Evolutionary conservation across 176 grass and related monocot genomes (phyloP).

Genomic region (Carex myosuroides): DNA sequence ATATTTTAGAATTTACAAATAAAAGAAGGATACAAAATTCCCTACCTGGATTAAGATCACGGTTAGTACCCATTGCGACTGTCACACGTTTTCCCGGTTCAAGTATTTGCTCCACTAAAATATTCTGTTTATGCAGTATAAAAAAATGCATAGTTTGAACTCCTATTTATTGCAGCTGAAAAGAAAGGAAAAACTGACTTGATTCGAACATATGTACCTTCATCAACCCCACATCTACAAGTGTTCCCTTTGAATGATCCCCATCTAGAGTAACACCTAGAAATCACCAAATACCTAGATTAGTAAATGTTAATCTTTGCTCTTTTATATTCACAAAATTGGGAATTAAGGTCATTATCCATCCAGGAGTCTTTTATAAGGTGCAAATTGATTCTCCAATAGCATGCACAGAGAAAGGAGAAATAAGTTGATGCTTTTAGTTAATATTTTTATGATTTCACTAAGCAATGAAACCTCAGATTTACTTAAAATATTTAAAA

Average conservation of each 20-base stretch:
- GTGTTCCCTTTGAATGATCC: constrained; percentile 62
- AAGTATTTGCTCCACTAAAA: constrained; percentile 67
- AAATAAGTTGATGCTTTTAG: not conserved
- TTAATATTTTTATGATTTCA: not conserved
- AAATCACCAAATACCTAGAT: constrained; percentile 7
- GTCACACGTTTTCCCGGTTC: constrained; percentile 83
- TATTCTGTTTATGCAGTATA: constrained; percentile 50
- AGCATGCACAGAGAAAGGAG: not conserved
- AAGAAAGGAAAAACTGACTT: constrained; percentile 10
- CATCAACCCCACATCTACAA: constrained; percentile 89
- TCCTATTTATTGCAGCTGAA: constrained; percentile 16
- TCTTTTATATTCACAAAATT: not conserved
- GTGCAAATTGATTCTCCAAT: not conserved
- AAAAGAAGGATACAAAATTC: constrained; percentile 14
- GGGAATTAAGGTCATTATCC: not conserved
- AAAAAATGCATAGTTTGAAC: not conserved
- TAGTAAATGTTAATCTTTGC: not conserved
- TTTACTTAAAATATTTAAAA: not conserved
- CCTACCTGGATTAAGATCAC: constrained; percentile 66
- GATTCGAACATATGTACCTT: constrained; percentile 44
- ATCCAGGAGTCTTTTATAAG: not conserved
- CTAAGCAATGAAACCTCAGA: not conserved
- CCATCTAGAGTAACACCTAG: constrained; percentile 78
- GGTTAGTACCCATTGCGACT: constrained; percentile 76
- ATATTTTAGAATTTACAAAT: not conserved